Evolutionary conservation across 2,329 filamentous ascomycete species (phyloP).

Genomic region (Dothideomycetes sp.): DNA sequence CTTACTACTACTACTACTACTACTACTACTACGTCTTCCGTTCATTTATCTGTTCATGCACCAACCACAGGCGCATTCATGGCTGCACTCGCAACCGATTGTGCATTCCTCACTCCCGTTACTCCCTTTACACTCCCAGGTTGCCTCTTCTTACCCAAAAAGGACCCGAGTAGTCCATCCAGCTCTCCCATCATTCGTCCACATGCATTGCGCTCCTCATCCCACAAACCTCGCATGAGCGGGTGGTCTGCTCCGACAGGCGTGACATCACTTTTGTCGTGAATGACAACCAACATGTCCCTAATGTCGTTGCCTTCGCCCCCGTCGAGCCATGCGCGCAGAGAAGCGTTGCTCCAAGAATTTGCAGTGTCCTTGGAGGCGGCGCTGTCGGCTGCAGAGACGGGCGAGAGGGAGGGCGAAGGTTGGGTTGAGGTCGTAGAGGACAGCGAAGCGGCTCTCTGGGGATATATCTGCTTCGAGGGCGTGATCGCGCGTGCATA

Average conservation of each 20-base stretch:
- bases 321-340: conserved; percentile 76
- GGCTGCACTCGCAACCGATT: no score
- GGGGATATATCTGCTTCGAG: no score
- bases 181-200: conserved; percentile 60
- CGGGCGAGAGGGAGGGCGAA: conserved; percentile 26
- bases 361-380: conserved; percentile 45
- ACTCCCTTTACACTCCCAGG: no score
- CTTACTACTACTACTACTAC: no score
- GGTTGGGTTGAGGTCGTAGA: conserved; percentile 12
- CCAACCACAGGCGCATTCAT: no score
- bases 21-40: no score
- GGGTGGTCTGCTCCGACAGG: conserved; percentile 79
- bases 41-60: no score
- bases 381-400: conserved; percentile 37
- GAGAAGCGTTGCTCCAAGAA: conserved; percentile 75
- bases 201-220: conserved; percentile 49
- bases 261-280: conserved; percentile 76
- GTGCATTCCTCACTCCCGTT: no score
- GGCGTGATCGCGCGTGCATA: no score
- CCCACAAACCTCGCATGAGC: conserved; percentile 68
- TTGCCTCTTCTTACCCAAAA: no score
- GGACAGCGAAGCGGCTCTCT: conserved; percentile 3
- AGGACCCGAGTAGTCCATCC: conserved; percentile 46
- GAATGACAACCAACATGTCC: conserved; percentile 82
- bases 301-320: conserved; percentile 70